Evolutionary conservation across 305 asterid species (phyloP), one percentile per base, ranked within the genome.

Genomic region (Petunia hybrid): DNA sequence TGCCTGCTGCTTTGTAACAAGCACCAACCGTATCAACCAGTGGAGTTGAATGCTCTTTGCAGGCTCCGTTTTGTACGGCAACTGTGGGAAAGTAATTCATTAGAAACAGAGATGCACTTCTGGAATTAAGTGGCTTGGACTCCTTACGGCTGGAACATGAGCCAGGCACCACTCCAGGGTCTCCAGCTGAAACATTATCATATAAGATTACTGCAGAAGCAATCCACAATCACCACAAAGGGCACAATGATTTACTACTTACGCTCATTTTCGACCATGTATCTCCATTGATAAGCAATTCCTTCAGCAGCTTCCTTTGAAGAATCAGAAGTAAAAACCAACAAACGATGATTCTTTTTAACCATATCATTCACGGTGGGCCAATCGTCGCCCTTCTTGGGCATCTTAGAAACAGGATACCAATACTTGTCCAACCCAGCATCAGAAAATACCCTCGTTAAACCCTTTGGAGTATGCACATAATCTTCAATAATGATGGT

Each of bases 401-500:
- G 99, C 98, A 96, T 96, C 86, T 91, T 91, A 13, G 92, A 85
- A 81, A 96, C 89, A 0, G 99, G 99, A 81, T 84, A 96, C 98
- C 92, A 86, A 84, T 96, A 96, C 86, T 93, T 96, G 78, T 92
- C 94, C 87, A 96, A 86, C 57, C 98, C 99, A 75, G 99, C 98
- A 66, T 86, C 91, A 7, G 88, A 70, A 77, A 96, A 96, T 74
- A 94, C 88, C 86, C 76, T 89, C 9, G 98, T 91, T 83, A 96
- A 85, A 75, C 97, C 99, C 88, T 89, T 96, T n/a, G 98, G 95
- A 3, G 94, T 35, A 84, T 84, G 97, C 61, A 96, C 98, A 86
- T 96, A 96, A 85, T 96, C 98, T 92, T 96, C 99, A 55, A 96
- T 92, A 85, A 94, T 91, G 83, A 96, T 94, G 80, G 99, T 94